Evolutionary conservation across 306 rosid species (phyloP).

Genomic region (Gleditsia sinensis): DNA sequence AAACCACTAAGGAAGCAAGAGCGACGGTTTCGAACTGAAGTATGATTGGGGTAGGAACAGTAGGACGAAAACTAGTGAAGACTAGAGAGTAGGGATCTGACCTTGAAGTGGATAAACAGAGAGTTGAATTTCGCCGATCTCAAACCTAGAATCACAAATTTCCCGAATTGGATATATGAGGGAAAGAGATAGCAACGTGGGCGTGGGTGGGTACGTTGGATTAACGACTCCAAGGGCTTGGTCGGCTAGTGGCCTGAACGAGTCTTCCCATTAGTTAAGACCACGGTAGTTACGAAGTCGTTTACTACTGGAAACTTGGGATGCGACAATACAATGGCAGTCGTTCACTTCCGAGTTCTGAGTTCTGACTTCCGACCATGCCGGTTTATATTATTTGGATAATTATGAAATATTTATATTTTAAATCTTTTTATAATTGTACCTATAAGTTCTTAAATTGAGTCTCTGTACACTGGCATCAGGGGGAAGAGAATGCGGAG

Average conservation of each 20-base stretch:
- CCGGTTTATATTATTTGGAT: no score
- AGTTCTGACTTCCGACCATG: neutral
- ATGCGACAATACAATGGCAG: constrained; percentile 32
- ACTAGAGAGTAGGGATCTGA: constrained; percentile 57
- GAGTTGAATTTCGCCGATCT: constrained; percentile 44
- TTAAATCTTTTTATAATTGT: no score
- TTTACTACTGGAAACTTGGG: constrained; percentile 5
- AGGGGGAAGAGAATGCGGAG: no score
- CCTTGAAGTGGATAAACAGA: constrained; percentile 41
- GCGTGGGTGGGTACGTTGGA: neutral
- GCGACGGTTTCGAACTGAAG: neutral
- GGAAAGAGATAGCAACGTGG: constrained; percentile 3
- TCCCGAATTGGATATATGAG: constrained; percentile 18
- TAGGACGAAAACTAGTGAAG: constrained; percentile 1
- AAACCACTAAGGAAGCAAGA: neutral
- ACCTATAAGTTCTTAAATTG: no score
- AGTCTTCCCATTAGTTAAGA: neutral
- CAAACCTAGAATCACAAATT: neutral
- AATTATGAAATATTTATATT: no score
- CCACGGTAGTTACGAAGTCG: constrained; percentile 34
- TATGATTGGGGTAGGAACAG: constrained; percentile 17
- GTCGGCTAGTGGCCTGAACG: neutral
- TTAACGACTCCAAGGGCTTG: neutral
- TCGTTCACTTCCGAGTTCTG: constrained; percentile 29
- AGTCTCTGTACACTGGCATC: no score